Percentiles rank a stretch among this genome's conserved stretches.
These are phyloP conservation scores for Pulveroboletus sp. DNA, from an alignment of 768 basidiomycete species.

Conservation along the genomic window DNA sequence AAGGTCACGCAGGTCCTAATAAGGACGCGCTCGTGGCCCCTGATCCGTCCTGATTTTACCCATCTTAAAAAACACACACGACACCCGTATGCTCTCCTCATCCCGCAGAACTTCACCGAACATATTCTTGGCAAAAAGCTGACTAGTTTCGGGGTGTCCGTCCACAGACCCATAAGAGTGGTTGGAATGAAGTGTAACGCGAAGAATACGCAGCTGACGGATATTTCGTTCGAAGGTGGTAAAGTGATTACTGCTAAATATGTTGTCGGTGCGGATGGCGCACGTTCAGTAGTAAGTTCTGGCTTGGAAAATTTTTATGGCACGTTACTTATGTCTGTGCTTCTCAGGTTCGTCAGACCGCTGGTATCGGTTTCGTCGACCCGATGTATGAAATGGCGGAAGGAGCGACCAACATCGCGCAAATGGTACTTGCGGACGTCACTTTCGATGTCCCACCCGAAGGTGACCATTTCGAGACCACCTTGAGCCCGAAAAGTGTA, in stretches of 20 bases:
- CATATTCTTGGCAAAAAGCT: conserved; percentile 34
- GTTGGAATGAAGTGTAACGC: conserved; percentile 32
- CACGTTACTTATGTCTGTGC: background rate
- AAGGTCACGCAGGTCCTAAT: conserved; percentile 26
- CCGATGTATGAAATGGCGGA: too few relatives aligned
- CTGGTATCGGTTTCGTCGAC: too few relatives aligned
- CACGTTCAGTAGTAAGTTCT: conserved; percentile 38
- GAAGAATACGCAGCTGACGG: conserved; percentile 26
- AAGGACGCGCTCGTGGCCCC: conserved; percentile 26
- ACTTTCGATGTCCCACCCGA: too few relatives aligned
- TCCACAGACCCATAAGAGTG: conserved; percentile 38
- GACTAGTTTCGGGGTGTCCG: conserved; percentile 27
- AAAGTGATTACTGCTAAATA: conserved; percentile 40
- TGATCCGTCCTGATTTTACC: conserved; percentile 31
- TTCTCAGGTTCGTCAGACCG: conserved; percentile 35
- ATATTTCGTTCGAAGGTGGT: conserved; percentile 47
- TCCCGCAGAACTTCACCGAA: conserved; percentile 48
- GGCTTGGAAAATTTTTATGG: background rate
- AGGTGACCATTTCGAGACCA: too few relatives aligned
- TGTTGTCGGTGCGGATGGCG: conserved; percentile 51
- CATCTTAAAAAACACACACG: conserved; percentile 39
- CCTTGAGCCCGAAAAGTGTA: too few relatives aligned
- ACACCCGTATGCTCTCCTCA: conserved; percentile 39
- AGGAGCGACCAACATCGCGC: too few relatives aligned
- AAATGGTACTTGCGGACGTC: too few relatives aligned